A percentile compares a stretch with the other conserved stretches of the same genome.
phyloP scores from a whole-genome alignment of 2,329 filamentous ascomycete species.

The Pseudomassariella vexata region DNA sequence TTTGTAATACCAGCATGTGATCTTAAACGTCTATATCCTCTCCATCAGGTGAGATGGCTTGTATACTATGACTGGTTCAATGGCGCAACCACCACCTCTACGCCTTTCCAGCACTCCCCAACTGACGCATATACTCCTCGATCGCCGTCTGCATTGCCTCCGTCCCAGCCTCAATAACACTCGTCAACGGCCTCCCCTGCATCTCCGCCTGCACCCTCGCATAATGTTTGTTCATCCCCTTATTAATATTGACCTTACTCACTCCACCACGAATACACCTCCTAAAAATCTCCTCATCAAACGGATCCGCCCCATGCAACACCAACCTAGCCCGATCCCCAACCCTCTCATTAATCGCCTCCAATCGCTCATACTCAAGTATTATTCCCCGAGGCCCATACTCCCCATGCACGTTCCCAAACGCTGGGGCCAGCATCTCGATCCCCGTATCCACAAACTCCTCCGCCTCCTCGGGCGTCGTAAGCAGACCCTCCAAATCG shows the following conservation, averaged over 20 bases:
- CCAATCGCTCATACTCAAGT: conserved; percentile 28
- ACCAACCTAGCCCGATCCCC: conserved; percentile 40
- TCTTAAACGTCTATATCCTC: background rate
- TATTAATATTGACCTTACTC: conserved; percentile 46
- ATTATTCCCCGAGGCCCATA: conserved; percentile 45
- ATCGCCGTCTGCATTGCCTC: conserved; percentile 41
- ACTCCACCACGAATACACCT: conserved; percentile 39
- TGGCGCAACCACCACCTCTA: conserved; percentile 2
- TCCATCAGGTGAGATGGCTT: background rate
- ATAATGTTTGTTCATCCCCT: conserved; percentile 44
- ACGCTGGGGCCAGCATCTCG: conserved; percentile 62
- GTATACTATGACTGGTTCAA: background rate
- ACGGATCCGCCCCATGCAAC: conserved; percentile 43
- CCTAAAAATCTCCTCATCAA: conserved; percentile 36
- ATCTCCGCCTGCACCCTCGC: conserved; percentile 37
- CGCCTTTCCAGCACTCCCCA: conserved; percentile 41
- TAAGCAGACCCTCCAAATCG: conserved; percentile 32
- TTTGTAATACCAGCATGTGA: no score
- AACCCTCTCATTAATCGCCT: conserved; percentile 32
- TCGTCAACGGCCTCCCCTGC: conserved; percentile 38
- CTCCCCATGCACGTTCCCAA: conserved; percentile 64
- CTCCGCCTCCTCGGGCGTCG: conserved; percentile 57
- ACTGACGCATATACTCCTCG: conserved; percentile 38
- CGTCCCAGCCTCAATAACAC: conserved; percentile 41
- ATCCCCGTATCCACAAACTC: conserved; percentile 63